Percentiles rank a stretch among this genome's conserved stretches.
These are phyloP conservation scores for Physcomitrium patens DNA, from an alignment of 225 moss, liverwort and hornwort species.

Conservation along the genomic window DNA sequence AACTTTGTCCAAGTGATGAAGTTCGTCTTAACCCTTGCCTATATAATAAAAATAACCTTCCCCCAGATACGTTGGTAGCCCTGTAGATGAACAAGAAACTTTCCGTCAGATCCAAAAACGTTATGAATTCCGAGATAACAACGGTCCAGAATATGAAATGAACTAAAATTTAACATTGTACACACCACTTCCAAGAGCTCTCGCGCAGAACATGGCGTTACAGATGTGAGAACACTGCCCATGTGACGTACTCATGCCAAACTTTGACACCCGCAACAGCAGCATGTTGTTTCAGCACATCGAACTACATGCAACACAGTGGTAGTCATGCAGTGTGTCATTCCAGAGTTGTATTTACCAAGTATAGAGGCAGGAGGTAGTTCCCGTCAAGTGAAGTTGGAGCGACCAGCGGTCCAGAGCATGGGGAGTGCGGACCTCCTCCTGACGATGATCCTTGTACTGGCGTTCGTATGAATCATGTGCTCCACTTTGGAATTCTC, in stretches of 20 bases:
- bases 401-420: constrained; percentile 49
- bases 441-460: constrained; percentile 53
- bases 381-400: constrained; percentile 57
- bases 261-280: too few relatives aligned
- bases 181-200: not conserved
- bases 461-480: constrained; percentile 47
- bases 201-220: not conserved
- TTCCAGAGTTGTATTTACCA: constrained; percentile 27
- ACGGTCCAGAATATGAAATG: too few relatives aligned
- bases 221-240: not conserved
- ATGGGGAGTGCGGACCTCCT: constrained; percentile 55
- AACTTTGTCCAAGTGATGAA: constrained; percentile 37
- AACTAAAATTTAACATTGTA: too few relatives aligned
- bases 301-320: too few relatives aligned
- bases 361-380: constrained; percentile 56
- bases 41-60: constrained; percentile 24
- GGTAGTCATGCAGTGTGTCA: too few relatives aligned
- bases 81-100: constrained; percentile 10
- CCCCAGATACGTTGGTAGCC: constrained; percentile 47
- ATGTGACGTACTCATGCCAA: not conserved
- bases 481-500: constrained; percentile 60
- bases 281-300: too few relatives aligned
- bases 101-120: constrained; percentile 6
- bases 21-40: constrained; percentile 40
- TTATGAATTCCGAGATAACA: too few relatives aligned